phyloP scores from a whole-genome alignment of 352 stramenopile genomes.

The Aphanomyces astaci region DNA sequence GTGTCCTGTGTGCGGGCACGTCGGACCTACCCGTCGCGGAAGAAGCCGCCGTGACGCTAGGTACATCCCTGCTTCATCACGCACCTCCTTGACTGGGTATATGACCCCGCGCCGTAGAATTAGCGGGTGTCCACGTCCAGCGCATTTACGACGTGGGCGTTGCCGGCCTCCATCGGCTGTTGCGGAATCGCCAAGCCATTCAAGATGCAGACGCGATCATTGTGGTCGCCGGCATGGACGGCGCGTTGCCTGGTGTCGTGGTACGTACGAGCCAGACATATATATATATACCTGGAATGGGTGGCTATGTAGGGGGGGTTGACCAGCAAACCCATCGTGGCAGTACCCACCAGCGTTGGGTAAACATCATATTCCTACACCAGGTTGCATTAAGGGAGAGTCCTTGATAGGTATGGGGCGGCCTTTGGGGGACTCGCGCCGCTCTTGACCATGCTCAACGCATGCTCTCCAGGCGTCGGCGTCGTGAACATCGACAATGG shows the following conservation, averaged over 20 bases:
- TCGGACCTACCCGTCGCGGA: slow-evolving; percentile 94
- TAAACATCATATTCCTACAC: slow-evolving; percentile 39
- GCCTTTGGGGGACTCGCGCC: slow-evolving; percentile 88
- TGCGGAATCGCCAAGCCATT: slow-evolving; percentile 81
- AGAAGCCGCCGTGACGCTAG: slow-evolving; percentile 91
- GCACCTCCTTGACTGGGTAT: too few species aligned
- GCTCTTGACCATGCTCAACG: slow-evolving; percentile 97
- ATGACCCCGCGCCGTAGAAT: too few species aligned
- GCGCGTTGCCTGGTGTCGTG: slow-evolving; percentile 94
- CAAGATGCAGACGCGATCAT: slow-evolving; percentile 89
- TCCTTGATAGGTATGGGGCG: slow-evolving; percentile 48
- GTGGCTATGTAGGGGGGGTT: slow-evolving; percentile 56
- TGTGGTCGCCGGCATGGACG: slow-evolving; percentile 96
- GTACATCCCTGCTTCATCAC: too few species aligned
- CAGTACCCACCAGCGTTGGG: slow-evolving; percentile 90
- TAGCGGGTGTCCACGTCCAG: slow-evolving; percentile 76
- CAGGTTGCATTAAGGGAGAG: neutral
- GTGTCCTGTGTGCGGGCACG: slow-evolving; percentile 92
- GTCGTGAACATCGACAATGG: slow-evolving; percentile 99
- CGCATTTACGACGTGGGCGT: slow-evolving; percentile 91
- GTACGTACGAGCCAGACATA: slow-evolving; percentile 36
- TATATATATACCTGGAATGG: neutral
- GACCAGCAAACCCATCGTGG: slow-evolving; percentile 75
- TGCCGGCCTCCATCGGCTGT: slow-evolving; percentile 88
- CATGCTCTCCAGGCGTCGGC: slow-evolving; percentile 94